These are phyloP conservation scores for Colletotrichum sp. DNA, from an alignment of 2,329 filamentous ascomycete species.

Conservation along the genomic window DNA sequence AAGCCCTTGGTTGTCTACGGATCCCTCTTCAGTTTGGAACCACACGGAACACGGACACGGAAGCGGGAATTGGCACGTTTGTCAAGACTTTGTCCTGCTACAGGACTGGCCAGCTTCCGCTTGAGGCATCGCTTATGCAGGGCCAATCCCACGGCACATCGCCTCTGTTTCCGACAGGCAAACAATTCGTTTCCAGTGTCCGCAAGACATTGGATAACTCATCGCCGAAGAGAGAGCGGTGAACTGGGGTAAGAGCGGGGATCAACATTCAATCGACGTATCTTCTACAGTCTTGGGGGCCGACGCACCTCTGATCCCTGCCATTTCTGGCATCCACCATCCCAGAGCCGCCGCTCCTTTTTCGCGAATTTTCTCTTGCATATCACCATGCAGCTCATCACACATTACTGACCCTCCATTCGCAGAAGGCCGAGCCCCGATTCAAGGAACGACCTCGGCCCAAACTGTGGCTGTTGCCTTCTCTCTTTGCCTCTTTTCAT, in stretches of 20 bases:
- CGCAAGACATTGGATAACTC: not conserved
- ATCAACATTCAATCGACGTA: not conserved
- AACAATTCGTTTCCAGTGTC: not conserved
- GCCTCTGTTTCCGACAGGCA: not conserved
- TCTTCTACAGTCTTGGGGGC: not conserved
- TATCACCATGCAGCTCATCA: not conserved
- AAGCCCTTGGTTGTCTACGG: not conserved
- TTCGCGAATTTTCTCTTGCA: not conserved
- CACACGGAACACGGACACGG: not conserved
- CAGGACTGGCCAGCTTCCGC: not conserved
- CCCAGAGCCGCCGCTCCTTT: not conserved
- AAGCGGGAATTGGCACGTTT: not conserved
- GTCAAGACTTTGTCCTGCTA: not conserved
- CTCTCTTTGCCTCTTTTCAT: not conserved
- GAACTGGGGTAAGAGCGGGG: not conserved
- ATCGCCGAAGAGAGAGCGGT: slow-evolving; percentile 7
- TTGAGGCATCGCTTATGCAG: not conserved
- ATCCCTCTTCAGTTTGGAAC: not conserved
- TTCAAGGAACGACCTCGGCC: not conserved
- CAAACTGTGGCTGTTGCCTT: slow-evolving; percentile 5
- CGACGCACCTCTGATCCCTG: not conserved
- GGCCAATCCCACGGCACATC: not conserved
- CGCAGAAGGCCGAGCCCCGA: not conserved
- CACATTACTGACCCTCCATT: not conserved
- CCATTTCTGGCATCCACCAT: not conserved